phyloP scores from a whole-genome alignment of 352 stramenopile species.

The Lagenidium giganteum region DNA sequence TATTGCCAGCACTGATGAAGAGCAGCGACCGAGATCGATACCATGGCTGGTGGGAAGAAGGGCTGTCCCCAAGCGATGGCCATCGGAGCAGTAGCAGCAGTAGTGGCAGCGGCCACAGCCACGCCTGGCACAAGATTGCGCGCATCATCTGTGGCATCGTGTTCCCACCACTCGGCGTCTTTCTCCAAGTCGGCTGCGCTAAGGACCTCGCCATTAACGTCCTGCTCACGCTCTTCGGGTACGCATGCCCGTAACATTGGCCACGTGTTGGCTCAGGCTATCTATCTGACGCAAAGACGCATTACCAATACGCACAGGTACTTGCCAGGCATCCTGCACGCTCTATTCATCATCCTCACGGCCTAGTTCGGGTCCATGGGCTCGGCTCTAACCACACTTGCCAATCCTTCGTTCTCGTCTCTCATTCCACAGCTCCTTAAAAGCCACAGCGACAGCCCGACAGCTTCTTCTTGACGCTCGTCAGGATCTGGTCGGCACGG shows the following conservation, averaged over 20 bases:
- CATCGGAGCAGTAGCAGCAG: too few species aligned
- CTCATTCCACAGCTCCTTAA: conserved; percentile 15
- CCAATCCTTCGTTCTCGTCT: conserved; percentile 5
- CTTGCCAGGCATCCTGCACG: conserved; percentile 51
- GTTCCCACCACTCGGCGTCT: conserved; percentile 23
- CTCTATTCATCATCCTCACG: conserved; percentile 41
- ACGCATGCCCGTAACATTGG: background rate
- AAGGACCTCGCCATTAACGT: conserved; percentile 21
- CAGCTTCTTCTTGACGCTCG: conserved; percentile 49
- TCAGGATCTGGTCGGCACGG: conserved; percentile 35
- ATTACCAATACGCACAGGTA: conserved; percentile 24
- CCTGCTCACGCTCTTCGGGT: conserved; percentile 23
- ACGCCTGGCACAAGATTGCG: conserved; percentile 41
- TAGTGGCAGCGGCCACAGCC: too few species aligned
- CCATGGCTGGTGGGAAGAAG: too few species aligned
- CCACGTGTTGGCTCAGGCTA: background rate
- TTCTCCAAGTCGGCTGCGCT: conserved; percentile 20
- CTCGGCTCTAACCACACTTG: too few species aligned
- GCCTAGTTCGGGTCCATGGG: too few species aligned
- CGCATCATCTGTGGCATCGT: conserved; percentile 41
- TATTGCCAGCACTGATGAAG: too few species aligned
- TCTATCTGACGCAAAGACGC: background rate
- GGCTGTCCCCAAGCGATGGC: too few species aligned
- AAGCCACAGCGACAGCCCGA: conserved; percentile 63
- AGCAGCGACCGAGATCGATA: too few species aligned